Base-by-base conservation (phyloP, 2,329 filamentous ascomycete genomes). In the Colletotrichum phormii region DNA sequence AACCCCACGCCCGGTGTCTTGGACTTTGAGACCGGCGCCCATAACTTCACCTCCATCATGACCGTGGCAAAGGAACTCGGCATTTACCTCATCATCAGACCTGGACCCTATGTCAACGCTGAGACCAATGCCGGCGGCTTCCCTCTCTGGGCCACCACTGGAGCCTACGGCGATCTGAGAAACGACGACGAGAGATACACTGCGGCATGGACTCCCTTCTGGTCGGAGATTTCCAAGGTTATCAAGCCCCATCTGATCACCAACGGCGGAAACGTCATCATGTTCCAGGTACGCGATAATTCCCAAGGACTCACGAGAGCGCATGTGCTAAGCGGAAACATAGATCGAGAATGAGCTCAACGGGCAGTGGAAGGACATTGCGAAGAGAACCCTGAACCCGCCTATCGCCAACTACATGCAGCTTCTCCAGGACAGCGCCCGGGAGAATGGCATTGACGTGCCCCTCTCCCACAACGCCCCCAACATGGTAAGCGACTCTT, bases 41-140 rank as follows among this genome's bases (percentile, higher is more conserved):
- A 89, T 64, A 83, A 89, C 61, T 82, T 89, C 59, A 84, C 85
- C 1, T 78, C 78, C 12, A 89, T 87, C 75, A 86, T 89, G 77
- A 79, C 79, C 9, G 79, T 85, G 13, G 84, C 84, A 0, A 82
- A 86, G 64, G 82, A 86, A 37, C 80, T 83, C 64, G 84, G 83
- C 7, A 73, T 87, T 37, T 77, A 84, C 35, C 78, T 86, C 1
- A 80, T 86, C 1, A 78, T 87, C 5, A 83, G 90, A 0, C 89
- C 89, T 0, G 90, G 90, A 0, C 89, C 89, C 0, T 92, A 92
- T 69, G 86, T 90, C 70, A 92, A 92, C 74, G 90, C 90, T 1
- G 91, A 92, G 77, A 85, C 89, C 3, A 91, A 88, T 74, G 89
- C 87, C 1, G 90, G 91, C 37, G 90, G 90, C 0, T 89, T 91